phyloP scores from a whole-genome alignment of 2,329 filamentous ascomycete species.

The Ascochyta clinopodiicola region DNA sequence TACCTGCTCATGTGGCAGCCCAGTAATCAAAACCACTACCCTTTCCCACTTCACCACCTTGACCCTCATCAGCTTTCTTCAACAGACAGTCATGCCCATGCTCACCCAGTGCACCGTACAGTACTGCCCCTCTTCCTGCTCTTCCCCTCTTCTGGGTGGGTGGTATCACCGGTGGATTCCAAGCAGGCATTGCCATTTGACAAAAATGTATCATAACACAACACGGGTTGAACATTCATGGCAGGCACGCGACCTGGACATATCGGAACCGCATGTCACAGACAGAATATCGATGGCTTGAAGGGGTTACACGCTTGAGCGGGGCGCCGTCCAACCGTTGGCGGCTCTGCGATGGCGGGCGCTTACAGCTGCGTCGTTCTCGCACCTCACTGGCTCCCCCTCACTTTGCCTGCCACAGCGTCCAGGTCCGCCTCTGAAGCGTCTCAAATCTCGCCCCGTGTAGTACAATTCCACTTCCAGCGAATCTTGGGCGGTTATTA shows the following conservation, averaged over 20 bases:
- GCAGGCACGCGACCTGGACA: slow-evolving; percentile 5
- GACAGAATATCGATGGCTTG: slow-evolving; percentile 9
- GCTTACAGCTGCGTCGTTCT: slow-evolving; percentile 29
- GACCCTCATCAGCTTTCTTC: not conserved
- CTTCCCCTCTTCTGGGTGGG: too few relatives aligned
- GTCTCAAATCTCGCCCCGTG: slow-evolving; percentile 46
- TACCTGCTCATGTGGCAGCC: not conserved
- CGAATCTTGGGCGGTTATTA: slow-evolving; percentile 48
- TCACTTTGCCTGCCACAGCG: slow-evolving; percentile 38
- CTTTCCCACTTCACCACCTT: not conserved
- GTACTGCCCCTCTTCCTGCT: not conserved
- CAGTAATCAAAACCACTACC: not conserved
- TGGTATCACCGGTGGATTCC: too few relatives aligned
- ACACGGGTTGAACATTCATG: not conserved
- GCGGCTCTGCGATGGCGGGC: slow-evolving; percentile 30
- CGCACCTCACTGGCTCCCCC: slow-evolving; percentile 36
- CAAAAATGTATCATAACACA: not conserved
- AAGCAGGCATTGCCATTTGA: not conserved
- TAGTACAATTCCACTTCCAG: slow-evolving; percentile 42
- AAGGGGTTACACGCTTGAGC: slow-evolving; percentile 16
- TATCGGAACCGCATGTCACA: slow-evolving; percentile 10
- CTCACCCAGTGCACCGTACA: not conserved
- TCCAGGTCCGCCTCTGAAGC: slow-evolving; percentile 39
- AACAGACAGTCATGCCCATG: not conserved
- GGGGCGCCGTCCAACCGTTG: slow-evolving; percentile 28